These are phyloP conservation scores for Mycosphaerella arachidis DNA, from an alignment of 2,329 filamentous ascomycete genomes.

Conservation along the genomic window DNA sequence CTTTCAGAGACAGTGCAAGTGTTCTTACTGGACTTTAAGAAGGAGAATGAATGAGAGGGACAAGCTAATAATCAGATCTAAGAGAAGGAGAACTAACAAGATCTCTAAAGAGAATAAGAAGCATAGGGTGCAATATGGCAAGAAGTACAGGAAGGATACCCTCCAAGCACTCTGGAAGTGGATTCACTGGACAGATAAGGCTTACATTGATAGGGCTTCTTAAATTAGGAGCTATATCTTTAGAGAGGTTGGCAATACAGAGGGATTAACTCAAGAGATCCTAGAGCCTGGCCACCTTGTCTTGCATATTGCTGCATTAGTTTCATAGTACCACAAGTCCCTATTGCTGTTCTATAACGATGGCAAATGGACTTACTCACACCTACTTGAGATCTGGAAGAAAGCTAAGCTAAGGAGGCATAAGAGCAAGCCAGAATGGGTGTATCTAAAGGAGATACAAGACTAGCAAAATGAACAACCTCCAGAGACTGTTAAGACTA, in stretches of 20 bases:
- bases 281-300: neutral
- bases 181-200: slow-evolving; percentile 3
- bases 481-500: neutral
- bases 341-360: neutral
- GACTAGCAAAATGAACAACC: neutral
- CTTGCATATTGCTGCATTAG: neutral
- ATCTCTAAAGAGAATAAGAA: neutral
- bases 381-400: neutral
- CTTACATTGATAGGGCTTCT: neutral
- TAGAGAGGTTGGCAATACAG: neutral
- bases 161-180: neutral
- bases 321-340: neutral
- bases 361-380: neutral
- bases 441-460: neutral
- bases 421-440: neutral
- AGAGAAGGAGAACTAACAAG: neutral
- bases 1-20: too few relatives aligned
- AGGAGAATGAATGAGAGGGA: neutral
- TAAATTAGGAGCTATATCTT: neutral
- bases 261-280: neutral
- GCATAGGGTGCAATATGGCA: neutral
- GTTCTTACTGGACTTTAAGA: too few relatives aligned
- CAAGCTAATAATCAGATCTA: neutral
- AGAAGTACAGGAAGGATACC: neutral
- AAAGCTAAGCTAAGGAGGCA: neutral